These are phyloP conservation scores for Exophiala aquamarina DNA, from an alignment of 2,329 filamentous ascomycete genomes.

Conservation along the genomic window DNA sequence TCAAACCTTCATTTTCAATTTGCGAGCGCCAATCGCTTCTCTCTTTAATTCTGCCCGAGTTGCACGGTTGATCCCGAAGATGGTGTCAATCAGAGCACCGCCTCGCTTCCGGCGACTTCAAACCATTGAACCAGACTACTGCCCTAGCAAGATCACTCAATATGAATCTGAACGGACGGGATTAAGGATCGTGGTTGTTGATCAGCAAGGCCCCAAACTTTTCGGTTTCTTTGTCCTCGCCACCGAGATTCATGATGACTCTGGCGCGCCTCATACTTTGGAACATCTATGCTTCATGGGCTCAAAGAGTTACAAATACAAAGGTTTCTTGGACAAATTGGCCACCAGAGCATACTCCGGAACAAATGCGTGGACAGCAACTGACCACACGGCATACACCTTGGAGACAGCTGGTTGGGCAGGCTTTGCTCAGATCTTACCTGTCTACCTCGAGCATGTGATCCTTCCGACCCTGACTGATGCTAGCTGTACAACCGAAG, in stretches of 20 bases:
- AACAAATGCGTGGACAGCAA: conserved; percentile 97
- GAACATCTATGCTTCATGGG: conserved; percentile 86
- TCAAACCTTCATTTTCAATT: too few relatives aligned
- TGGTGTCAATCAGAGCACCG: conserved; percentile 14
- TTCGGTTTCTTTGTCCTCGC: conserved; percentile 93
- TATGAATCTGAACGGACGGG: conserved; percentile 95
- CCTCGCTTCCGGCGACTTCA: conserved; percentile 74
- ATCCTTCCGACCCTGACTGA: conserved; percentile 90
- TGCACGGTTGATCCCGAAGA: conserved; percentile 3
- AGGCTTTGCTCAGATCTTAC: conserved; percentile 90
- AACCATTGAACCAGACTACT: conserved; percentile 85
- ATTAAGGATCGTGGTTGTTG: conserved; percentile 89
- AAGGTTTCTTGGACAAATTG: conserved; percentile 91
- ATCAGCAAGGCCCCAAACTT: conserved; percentile 91
- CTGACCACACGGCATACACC: conserved; percentile 94
- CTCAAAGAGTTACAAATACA: conserved; percentile 89
- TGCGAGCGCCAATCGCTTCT: too few relatives aligned
- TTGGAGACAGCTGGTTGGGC: conserved; percentile 96
- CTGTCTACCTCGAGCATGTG: conserved; percentile 92
- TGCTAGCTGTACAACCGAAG: conserved; percentile 89
- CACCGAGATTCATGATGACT: conserved; percentile 97
- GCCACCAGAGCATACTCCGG: conserved; percentile 88
- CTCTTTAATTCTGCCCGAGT: too few relatives aligned
- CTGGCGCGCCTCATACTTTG: conserved; percentile 84
- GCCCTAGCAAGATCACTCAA: conserved; percentile 82